Percentiles rank a stretch among this genome's conserved stretches.
Conservation (phyloP, 179 eudicot species). For the Actinidia polygama region DNA sequence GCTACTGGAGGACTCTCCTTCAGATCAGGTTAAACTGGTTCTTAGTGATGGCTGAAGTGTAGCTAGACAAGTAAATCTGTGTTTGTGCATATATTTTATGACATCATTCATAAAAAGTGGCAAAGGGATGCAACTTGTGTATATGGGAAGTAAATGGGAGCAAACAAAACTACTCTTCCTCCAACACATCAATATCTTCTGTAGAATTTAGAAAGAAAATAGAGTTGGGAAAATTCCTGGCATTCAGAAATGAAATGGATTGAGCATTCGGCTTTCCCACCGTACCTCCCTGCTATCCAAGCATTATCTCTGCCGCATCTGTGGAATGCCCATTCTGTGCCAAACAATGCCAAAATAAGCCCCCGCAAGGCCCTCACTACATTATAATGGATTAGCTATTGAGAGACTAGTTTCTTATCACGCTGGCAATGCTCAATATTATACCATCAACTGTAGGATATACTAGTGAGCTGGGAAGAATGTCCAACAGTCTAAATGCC, state of each 20-base stretch:
- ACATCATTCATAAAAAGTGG: background rate
- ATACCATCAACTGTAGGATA: too few species aligned
- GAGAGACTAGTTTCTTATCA: too few species aligned
- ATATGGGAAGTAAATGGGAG: slow-evolving; percentile 4
- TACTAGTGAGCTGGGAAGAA: background rate
- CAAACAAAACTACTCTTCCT: slow-evolving; percentile 6
- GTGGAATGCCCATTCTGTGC: too few species aligned
- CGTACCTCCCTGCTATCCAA: too few species aligned
- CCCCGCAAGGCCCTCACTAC: too few species aligned
- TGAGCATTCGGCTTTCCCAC: too few species aligned
- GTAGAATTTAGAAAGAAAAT: background rate
- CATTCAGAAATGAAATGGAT: background rate
- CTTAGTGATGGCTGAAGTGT: slow-evolving; percentile 8
- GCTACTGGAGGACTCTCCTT: slow-evolving; percentile 42
- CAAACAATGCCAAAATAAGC: too few species aligned
- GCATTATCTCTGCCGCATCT: too few species aligned
- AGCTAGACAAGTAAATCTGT: slow-evolving; percentile 1
- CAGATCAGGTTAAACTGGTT: slow-evolving; percentile 50
- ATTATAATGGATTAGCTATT: too few species aligned
- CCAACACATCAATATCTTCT: background rate
- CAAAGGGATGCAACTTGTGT: background rate
- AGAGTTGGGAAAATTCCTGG: background rate
- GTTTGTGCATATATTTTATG: background rate
- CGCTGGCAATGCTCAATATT: too few species aligned
- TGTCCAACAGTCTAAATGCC: background rate